Conservation (phyloP, 352 stramenopile genomes). For the Phytophthora fragariae region DNA sequence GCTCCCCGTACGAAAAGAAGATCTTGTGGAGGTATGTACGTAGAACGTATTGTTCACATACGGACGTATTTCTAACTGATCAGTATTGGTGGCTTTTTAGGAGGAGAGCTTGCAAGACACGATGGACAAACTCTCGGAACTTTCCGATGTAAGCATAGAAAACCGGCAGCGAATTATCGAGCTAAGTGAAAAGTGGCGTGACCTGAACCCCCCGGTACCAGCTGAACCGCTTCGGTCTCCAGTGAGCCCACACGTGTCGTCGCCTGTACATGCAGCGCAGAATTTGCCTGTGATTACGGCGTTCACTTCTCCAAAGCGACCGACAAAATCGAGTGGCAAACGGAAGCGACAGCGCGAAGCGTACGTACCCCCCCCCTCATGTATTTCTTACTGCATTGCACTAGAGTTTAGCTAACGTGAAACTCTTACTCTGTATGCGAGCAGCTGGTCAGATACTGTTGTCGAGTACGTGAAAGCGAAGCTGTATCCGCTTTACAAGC, state of each 20-base stretch:
- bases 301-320: constrained; percentile 52
- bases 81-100: constrained; percentile 27
- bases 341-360: constrained; percentile 53
- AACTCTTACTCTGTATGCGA: constrained; percentile 6
- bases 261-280: constrained; percentile 21
- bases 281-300: constrained; percentile 52
- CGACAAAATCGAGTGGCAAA: constrained; percentile 40
- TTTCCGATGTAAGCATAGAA: constrained; percentile 44
- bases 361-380: constrained; percentile 36
- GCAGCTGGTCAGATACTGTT: constrained; percentile 56
- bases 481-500: constrained; percentile 83
- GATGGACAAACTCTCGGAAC: constrained; percentile 43
- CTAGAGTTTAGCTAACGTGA: constrained; percentile 1
- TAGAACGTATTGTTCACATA: neutral
- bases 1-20: constrained; percentile 70
- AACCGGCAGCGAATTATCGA: constrained; percentile 49
- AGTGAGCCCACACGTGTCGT: constrained; percentile 24
- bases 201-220: constrained; percentile 49
- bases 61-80: neutral
- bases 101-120: constrained; percentile 43
- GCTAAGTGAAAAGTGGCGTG: constrained; percentile 49
- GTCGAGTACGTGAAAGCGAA: constrained; percentile 86
- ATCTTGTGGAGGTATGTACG: constrained; percentile 65
- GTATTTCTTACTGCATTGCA: neutral
- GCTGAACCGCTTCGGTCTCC: constrained; percentile 17